Conservation (phyloP, 345 rosid genomes). For the Sisymbrium irio region DNA sequence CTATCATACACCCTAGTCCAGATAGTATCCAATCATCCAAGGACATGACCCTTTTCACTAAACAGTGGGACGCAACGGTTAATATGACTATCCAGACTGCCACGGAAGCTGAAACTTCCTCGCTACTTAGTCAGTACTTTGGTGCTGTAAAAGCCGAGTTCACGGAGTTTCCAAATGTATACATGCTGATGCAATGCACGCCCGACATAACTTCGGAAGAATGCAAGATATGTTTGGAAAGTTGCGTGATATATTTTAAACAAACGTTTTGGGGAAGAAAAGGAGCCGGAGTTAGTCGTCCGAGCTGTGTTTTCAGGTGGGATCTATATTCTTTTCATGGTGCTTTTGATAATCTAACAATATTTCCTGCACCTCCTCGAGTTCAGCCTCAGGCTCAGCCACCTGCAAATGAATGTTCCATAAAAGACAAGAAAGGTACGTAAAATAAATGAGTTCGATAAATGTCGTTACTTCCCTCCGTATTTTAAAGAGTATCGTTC, state of each 20-base stretch:
- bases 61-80: constrained; percentile 2
- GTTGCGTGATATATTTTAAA: neutral
- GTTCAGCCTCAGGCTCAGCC: neutral
- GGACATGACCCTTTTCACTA: neutral
- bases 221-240: neutral
- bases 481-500: too few relatives aligned
- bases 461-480: too few relatives aligned
- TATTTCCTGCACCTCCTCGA: neutral
- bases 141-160: constrained; percentile 5
- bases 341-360: constrained; percentile 6
- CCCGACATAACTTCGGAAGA: constrained; percentile 3
- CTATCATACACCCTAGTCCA: neutral
- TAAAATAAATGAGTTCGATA: neutral
- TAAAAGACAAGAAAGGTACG: constrained; percentile 1
- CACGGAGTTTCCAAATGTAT: neutral
- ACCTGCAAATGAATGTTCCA: neutral
- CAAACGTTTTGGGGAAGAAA: neutral
- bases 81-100: neutral
- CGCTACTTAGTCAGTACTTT: neutral
- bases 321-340: constrained; percentile 11
- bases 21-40: neutral
- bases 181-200: constrained; percentile 20
- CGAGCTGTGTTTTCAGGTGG: constrained; percentile 15
- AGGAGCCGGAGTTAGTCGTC: neutral
- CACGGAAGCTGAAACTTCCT: neutral